phyloP scores from a whole-genome alignment of 768 basidiomycete genomes.

The Mycena sanguinolenta region DNA sequence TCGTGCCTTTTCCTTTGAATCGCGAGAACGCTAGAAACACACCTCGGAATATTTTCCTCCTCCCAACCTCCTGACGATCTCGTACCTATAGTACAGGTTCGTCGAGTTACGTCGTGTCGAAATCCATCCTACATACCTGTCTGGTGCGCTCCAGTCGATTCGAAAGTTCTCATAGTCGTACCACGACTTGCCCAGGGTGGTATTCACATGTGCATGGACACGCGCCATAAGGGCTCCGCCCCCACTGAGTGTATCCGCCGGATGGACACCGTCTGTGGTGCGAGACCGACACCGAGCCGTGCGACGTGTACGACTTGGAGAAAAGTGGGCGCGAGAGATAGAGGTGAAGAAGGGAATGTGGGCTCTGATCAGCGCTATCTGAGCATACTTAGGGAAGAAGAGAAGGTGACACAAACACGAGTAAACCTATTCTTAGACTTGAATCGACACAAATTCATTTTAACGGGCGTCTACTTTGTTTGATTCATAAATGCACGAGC shows the following conservation, averaged over 20 bases:
- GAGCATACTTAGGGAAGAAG: constrained; percentile 11
- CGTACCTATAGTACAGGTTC: constrained; percentile 52
- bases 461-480: background rate
- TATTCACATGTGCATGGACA: constrained; percentile 71
- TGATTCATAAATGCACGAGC: background rate
- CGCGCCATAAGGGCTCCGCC: constrained; percentile 54
- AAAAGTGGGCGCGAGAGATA: background rate
- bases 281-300: no score
- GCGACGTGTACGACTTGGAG: no score
- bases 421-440: constrained; percentile 11
- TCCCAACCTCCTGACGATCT: constrained; percentile 73
- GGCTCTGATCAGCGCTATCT: background rate
- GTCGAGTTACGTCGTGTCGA: background rate
- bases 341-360: background rate
- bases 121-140: constrained; percentile 47
- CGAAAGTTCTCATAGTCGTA: constrained; percentile 75
- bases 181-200: constrained; percentile 69
- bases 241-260: background rate
- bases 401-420: background rate
- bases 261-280: no score
- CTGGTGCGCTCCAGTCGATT: constrained; percentile 76
- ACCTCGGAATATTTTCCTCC: constrained; percentile 79
- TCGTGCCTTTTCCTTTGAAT: background rate
- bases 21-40: constrained; percentile 34
- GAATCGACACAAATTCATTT: background rate